phyloP scores from a whole-genome alignment of 2,329 filamentous ascomycete species.

The Alternaria gansuensis region DNA sequence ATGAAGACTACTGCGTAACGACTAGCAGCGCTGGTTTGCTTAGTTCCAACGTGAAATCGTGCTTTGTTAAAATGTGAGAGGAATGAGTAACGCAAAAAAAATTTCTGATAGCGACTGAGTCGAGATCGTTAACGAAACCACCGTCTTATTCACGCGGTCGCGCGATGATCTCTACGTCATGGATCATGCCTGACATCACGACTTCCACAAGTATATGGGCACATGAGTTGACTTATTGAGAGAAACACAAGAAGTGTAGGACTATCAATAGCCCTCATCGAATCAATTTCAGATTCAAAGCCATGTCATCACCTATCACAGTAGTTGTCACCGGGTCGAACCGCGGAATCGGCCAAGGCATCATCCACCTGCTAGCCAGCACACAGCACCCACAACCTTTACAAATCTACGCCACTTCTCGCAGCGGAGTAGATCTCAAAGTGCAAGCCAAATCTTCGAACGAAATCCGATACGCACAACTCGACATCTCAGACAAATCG shows the following conservation, averaged over 20 bases:
- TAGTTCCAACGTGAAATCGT: too few relatives aligned
- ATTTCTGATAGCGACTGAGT: too few relatives aligned
- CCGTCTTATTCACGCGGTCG: background rate
- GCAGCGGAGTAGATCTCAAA: constrained; percentile 24
- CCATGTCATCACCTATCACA: constrained; percentile 26
- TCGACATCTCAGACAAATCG: constrained; percentile 25
- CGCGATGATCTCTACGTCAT: constrained; percentile 14
- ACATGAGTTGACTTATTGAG: background rate
- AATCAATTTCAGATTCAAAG: background rate
- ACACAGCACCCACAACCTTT: constrained; percentile 24
- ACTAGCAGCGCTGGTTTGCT: too few relatives aligned
- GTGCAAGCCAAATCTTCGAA: constrained; percentile 19
- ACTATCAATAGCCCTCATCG: background rate
- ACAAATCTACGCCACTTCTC: constrained; percentile 34
- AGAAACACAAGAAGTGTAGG: background rate
- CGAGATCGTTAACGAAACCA: background rate
- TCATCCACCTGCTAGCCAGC: constrained; percentile 31
- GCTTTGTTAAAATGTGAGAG: too few relatives aligned
- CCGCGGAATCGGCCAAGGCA: constrained; percentile 36
- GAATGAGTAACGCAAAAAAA: too few relatives aligned
- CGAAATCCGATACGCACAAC: constrained; percentile 23
- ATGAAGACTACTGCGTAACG: too few relatives aligned
- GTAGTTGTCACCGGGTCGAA: constrained; percentile 38
- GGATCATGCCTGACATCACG: constrained; percentile 12
- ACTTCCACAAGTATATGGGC: background rate